Percentiles rank a stretch among this genome's conserved stretches.
Evolutionary conservation across 192 early-diverging fungal genomes (phyloP).

Genomic region (Gigaspora rosea): DNA sequence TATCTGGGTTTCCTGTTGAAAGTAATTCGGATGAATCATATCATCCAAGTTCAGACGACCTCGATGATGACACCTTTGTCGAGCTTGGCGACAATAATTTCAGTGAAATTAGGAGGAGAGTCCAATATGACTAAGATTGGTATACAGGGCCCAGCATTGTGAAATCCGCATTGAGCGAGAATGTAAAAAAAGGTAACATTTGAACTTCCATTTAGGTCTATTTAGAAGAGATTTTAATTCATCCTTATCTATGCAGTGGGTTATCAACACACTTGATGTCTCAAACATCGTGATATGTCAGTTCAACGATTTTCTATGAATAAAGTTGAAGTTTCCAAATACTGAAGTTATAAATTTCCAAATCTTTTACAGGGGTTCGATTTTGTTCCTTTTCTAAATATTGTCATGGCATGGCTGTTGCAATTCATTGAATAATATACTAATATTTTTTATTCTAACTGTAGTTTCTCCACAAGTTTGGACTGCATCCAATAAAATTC

Average conservation of each 20-base stretch:
- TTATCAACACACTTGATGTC: conserved; percentile 17
- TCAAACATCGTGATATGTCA: conserved; percentile 28
- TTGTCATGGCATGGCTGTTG: background rate
- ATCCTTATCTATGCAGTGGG: conserved; percentile 18
- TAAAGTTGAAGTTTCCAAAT: conserved; percentile 23
- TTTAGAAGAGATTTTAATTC: conserved; percentile 25
- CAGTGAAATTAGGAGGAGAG: background rate
- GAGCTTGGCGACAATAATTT: background rate
- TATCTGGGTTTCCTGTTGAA: background rate
- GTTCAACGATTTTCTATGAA: conserved; percentile 6
- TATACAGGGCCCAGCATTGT: background rate
- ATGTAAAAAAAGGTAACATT: conserved; percentile 16
- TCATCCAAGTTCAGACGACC: background rate
- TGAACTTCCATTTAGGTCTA: conserved; percentile 19
- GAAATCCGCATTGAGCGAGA: background rate
- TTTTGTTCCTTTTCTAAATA: conserved; percentile 3
- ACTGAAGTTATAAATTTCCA: conserved; percentile 25
- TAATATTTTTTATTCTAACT: too few species aligned
- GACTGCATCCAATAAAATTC: too few species aligned
- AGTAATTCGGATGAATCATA: background rate
- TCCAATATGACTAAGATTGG: background rate
- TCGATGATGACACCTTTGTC: background rate
- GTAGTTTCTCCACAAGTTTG: too few species aligned
- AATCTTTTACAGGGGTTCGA: conserved; percentile 16
- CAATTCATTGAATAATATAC: background rate